Evolutionary conservation across 495 filamentous ascomycete genomes (phyloP).

Genomic region (Rhypophila decipiens): DNA sequence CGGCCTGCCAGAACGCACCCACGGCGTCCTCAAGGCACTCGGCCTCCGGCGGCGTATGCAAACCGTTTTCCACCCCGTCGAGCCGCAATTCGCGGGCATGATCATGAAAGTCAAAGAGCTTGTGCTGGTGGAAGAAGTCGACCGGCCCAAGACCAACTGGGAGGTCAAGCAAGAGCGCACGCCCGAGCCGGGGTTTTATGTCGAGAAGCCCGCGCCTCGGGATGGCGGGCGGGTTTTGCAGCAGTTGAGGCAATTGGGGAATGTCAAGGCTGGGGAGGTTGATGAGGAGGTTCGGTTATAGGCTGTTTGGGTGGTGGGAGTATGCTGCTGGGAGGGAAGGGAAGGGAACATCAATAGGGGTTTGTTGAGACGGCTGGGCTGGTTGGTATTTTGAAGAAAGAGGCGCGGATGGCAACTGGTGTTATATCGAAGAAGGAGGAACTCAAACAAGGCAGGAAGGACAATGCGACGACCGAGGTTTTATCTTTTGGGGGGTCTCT

Average conservation of each 20-base stretch:
- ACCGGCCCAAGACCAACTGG: slow-evolving; percentile 56
- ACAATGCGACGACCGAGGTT: not conserved
- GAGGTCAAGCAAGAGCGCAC: slow-evolving; percentile 69
- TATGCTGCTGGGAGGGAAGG: not conserved
- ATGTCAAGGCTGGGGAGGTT: not conserved
- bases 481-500: not conserved
- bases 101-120: slow-evolving; percentile 98
- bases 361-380: not conserved
- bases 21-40: slow-evolving; percentile 79
- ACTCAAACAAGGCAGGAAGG: not conserved
- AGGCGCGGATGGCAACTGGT: no score
- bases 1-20: slow-evolving; percentile 76
- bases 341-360: not conserved
- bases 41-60: slow-evolving; percentile 81
- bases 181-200: slow-evolving; percentile 77
- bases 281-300: slow-evolving; percentile 9
- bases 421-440: no score
- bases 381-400: not conserved
- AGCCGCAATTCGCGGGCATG: slow-evolving; percentile 78
- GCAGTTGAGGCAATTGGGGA: not conserved
- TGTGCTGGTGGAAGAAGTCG: slow-evolving; percentile 79
- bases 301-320: not conserved
- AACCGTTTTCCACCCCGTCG: slow-evolving; percentile 89
- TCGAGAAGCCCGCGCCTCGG: slow-evolving; percentile 49
- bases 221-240: not conserved